Base-by-base conservation (phyloP, 257 asterid species). In the Buddleja alternifolia region DNA sequence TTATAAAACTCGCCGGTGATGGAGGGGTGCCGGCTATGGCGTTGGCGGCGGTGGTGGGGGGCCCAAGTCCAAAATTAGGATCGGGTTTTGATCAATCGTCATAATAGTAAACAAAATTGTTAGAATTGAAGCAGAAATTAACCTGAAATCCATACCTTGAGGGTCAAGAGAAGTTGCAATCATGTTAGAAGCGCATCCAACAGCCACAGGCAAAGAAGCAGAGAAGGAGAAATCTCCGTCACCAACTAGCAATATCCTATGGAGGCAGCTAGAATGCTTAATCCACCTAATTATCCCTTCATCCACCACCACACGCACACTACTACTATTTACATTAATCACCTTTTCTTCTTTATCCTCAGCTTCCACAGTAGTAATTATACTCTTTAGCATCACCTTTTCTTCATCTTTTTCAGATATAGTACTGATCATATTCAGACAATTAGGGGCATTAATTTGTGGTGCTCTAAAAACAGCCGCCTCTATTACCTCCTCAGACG, bases 161-260 rank as follows among this genome's bases (percentile, higher is more conserved):
- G 82, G 69, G 15, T 80, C 85, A 10, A 73, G 80, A 52, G 85
- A 77, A 10, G 85, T 73, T 0, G 85, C 74, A 39, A 73, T 75
- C 47, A 85, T 78, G 45, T 78, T 75, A 6, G 44, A 11, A 46
- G 78, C 88, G 7, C 56, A 10, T n/a, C 78, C 73, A 48, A 85
- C 82, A 5, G 85, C 74, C 17, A 10, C 21, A 10, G 85, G 84
- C 65, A 85, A 69, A 16, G 51, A 70, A 1, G 71, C 64, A 1
- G 89, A 74, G 24, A 84, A 84, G 3, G 89, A 84, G 76, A 84
- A 84, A 36, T 84, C 89, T 21, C 89, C 85, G n/a, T 85, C 88
- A 0, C 88, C 90, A 4, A 84, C 90, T 16, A 77, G 40, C 60
- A 85, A 53, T 23, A 85, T 82, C 24, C 62, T 44, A 10, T 80